Conservation (phyloP, 768 basidiomycete species). For the Candolleomyces aberdarensis region DNA sequence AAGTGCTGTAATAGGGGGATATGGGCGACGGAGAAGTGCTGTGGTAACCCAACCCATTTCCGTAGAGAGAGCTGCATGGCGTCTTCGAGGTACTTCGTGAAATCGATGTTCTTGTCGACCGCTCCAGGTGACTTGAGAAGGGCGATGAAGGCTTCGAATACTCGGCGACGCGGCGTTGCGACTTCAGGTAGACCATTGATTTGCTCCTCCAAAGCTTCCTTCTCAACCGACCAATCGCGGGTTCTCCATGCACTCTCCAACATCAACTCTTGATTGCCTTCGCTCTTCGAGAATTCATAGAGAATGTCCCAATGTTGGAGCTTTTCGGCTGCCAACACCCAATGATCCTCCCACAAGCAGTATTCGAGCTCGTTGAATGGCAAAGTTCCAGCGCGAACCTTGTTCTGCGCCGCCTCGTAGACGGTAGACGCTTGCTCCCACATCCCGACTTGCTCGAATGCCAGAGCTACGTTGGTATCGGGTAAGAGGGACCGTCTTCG, state of each 20-base stretch:
- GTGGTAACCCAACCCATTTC: slow-evolving; percentile 92
- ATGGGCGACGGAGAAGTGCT: slow-evolving; percentile 86
- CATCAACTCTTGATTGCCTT: slow-evolving; percentile 88
- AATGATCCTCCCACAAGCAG: slow-evolving; percentile 99
- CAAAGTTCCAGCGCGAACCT: slow-evolving; percentile 74
- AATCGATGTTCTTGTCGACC: slow-evolving; percentile 83
- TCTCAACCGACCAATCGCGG: slow-evolving; percentile 86
- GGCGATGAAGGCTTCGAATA: slow-evolving; percentile 95
- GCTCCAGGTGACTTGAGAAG: slow-evolving; percentile 82
- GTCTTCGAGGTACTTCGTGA: slow-evolving; percentile 86
- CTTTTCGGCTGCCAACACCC: slow-evolving; percentile 94
- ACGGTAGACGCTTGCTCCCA: slow-evolving; percentile 89
- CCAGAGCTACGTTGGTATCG: slow-evolving; percentile 85
- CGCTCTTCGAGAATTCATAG: slow-evolving; percentile 83
- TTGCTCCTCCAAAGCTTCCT: slow-evolving; percentile 75
- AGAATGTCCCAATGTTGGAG: slow-evolving; percentile 97
- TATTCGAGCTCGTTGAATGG: slow-evolving; percentile 95
- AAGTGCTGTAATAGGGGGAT: slow-evolving; percentile 95
- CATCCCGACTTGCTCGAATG: slow-evolving; percentile 95
- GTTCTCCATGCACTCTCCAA: slow-evolving; percentile 95
- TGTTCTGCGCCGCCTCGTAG: slow-evolving; percentile 89
- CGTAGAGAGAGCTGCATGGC: slow-evolving; percentile 95
- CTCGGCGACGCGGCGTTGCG: slow-evolving; percentile 90
- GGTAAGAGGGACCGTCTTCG: slow-evolving; percentile 81
- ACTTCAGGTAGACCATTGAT: slow-evolving; percentile 80